Conservation (phyloP, 345 rosid genomes). For the Brassica nigra region DNA sequence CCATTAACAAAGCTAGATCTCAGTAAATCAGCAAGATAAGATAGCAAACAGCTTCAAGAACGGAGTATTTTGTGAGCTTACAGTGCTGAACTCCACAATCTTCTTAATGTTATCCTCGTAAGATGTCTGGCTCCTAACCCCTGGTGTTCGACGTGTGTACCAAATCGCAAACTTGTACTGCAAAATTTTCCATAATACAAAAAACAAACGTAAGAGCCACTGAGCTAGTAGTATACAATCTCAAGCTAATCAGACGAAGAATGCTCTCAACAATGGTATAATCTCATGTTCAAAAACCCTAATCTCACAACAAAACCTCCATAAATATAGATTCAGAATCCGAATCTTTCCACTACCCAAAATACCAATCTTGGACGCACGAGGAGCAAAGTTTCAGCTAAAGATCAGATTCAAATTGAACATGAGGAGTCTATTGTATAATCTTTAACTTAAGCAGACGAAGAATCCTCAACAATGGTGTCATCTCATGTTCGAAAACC, state of each 20-base stretch:
- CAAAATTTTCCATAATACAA: slow-evolving; percentile 18
- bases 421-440: background rate
- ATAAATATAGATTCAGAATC: background rate
- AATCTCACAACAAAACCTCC: background rate
- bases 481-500: background rate
- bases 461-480: background rate
- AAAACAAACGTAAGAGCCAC: background rate
- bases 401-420: background rate
- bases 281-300: background rate
- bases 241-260: background rate
- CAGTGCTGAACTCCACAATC: slow-evolving; percentile 87
- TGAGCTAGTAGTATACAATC: background rate
- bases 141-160: slow-evolving; percentile 97
- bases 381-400: slow-evolving; percentile 15
- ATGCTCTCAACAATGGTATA: background rate
- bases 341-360: slow-evolving; percentile 22
- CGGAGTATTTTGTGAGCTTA: slow-evolving; percentile 39
- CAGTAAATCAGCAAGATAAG: background rate
- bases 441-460: background rate
- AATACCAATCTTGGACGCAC: background rate
- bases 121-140: slow-evolving; percentile 79
- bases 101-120: slow-evolving; percentile 96
- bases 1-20: background rate
- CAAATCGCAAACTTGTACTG: slow-evolving; percentile 93
- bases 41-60: background rate